Evolutionary conservation across 345 rosid species (phyloP), one percentile per base, ranked within the genome.

Genomic region (Aurinia saxatilis): DNA sequence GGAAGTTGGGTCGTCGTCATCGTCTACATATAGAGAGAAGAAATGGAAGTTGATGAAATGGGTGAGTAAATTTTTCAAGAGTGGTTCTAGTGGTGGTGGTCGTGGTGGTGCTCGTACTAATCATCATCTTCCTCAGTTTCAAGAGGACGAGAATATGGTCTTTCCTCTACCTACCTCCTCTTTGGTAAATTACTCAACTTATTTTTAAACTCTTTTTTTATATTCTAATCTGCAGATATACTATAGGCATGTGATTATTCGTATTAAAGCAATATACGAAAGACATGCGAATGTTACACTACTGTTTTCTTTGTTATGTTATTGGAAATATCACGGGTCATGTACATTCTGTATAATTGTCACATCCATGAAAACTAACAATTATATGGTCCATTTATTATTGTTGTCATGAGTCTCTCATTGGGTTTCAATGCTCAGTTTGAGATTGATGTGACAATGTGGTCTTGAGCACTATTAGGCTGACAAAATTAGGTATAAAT

Each of bases 11-110:
- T 60, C 72, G 25, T 66, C 76, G 14, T 66, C 68, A 9, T 66
- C 78, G 64, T 83, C 87, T 60, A 77, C 90, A 10, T 64, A 77
- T 74, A 77, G 85, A 78, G 88, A 87, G 79, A 84, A 80, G 70
- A 87, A 84, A 77, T 87, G 96, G 36, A 77, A 90, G 66, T 76
- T 93, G 50, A 78, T 87, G 90, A 90, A 85, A 80, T 93, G 99
- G 99, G 78, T 93, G 48, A 68, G 96, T 56, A 93, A 84, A 74
- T 78, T 93, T 50, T 93, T 93, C 47, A 93, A 84, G 70, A 70
- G 73, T 48, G 79, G 86, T 31, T 64, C 82, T 23, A 75, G 55
- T 70, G 75, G 86, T 21, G 74, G 81, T 23, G 55, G 66, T 68
- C 68, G 80, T 13, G 73, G 76, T 23, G 60, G 64, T 47, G 39